A percentile compares a stretch with the other conserved stretches of the same genome.
phyloP scores from a whole-genome alignment of 2,329 filamentous ascomycete species.

The Cytospora chrysosperma region DNA sequence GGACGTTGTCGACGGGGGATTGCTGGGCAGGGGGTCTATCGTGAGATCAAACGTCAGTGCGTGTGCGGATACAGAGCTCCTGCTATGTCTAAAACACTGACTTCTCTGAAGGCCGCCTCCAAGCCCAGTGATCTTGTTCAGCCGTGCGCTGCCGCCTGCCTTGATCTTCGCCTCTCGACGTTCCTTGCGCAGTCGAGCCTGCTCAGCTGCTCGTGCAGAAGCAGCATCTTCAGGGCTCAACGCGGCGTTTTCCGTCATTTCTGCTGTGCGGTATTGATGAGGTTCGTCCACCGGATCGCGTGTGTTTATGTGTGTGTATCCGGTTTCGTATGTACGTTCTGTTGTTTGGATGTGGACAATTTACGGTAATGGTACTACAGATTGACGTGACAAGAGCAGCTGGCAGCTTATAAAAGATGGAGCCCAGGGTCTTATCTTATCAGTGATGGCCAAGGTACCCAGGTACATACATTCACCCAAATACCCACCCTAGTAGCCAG shows the following conservation, averaged over 20 bases:
- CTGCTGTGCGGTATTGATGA: neutral
- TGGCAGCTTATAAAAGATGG: neutral
- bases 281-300: neutral
- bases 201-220: conserved; percentile 56
- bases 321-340: conserved; percentile 5
- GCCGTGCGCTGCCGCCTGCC: conserved; percentile 65
- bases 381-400: conserved; percentile 1
- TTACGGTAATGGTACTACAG: neutral
- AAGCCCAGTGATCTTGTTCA: conserved; percentile 74
- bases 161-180: conserved; percentile 77
- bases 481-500: too few species aligned
- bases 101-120: conserved; percentile 56
- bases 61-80: neutral
- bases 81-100: conserved; percentile 28
- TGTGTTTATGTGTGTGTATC: conserved; percentile 22
- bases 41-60: neutral
- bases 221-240: conserved; percentile 42
- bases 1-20: conserved; percentile 31
- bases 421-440: conserved; percentile 11
- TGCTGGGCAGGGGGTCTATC: conserved; percentile 17
- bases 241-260: conserved; percentile 43
- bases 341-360: neutral
- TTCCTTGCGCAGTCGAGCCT: conserved; percentile 75
- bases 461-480: too few species aligned
- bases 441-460: neutral